These are phyloP conservation scores for Lactarius evosmus DNA, from an alignment of 768 basidiomycete genomes.

Conservation along the genomic window DNA sequence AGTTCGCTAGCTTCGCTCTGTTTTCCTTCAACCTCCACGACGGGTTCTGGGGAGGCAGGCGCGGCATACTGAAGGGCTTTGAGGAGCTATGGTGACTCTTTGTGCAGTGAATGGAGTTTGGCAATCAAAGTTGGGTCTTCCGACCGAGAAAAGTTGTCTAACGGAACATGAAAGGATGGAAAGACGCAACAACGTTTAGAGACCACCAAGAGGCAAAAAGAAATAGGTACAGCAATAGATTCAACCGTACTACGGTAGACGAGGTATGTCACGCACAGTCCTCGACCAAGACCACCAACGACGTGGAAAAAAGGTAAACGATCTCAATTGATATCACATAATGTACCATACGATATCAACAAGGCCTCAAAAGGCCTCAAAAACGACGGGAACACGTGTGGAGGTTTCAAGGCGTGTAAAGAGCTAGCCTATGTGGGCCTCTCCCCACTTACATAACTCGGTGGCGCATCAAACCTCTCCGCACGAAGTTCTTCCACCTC, in stretches of 20 bases:
- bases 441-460: too few relatives aligned
- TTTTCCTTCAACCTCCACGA: conserved; percentile 49
- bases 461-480: too few relatives aligned
- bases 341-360: too few relatives aligned
- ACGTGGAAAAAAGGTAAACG: not conserved
- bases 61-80: conserved; percentile 54
- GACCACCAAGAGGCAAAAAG: too few relatives aligned
- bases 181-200: not conserved
- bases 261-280: too few relatives aligned
- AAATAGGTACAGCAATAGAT: not conserved
- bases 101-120: conserved; percentile 52
- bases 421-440: too few relatives aligned
- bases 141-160: conserved; percentile 27
- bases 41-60: conserved; percentile 52
- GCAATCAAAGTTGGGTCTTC: conserved; percentile 61
- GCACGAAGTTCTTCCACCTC: too few relatives aligned
- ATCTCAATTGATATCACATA: too few relatives aligned
- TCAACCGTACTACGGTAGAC: not conserved
- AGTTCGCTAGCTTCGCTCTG: conserved; percentile 34
- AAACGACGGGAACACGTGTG: too few relatives aligned
- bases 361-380: too few relatives aligned
- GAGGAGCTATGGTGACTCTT: conserved; percentile 61
- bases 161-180: conserved; percentile 22
- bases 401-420: too few relatives aligned
- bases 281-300: too few relatives aligned